Evolutionary conservation across 345 rosid species (phyloP).

Genomic region (Eucalyptus curtisii): DNA sequence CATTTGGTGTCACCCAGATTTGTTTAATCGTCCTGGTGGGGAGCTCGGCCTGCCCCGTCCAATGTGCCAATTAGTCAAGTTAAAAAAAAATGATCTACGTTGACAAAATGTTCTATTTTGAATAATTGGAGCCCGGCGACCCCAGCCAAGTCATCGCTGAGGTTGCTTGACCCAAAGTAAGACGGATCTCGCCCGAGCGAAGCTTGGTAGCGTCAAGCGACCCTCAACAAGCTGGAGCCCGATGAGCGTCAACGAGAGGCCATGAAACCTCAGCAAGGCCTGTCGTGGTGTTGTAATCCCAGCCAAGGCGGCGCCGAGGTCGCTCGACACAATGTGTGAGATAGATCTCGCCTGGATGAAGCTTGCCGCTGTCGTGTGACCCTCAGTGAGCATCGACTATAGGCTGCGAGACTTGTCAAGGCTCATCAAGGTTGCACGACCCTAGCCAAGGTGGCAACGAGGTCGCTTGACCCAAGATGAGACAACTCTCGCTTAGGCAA

Average conservation of each 20-base stretch:
- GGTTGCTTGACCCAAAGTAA: neutral
- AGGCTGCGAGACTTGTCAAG: neutral
- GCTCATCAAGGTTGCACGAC: neutral
- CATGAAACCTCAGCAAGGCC: neutral
- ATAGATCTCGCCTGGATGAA: neutral
- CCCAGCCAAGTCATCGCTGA: neutral
- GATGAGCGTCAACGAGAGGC: neutral
- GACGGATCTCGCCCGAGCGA: neutral
- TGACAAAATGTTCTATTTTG: neutral
- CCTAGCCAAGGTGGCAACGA: neutral
- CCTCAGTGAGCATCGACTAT: neutral
- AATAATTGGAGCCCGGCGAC: neutral
- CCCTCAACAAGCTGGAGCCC: neutral
- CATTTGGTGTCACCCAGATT: neutral
- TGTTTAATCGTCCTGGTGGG: neutral
- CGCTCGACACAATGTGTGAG: rapidly evolving
- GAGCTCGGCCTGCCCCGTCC: neutral
- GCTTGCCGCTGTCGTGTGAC: neutral
- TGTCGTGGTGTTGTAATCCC: neutral
- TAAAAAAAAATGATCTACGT: neutral
- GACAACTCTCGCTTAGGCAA: neutral
- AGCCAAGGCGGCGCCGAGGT: neutral
- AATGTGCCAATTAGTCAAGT: neutral
- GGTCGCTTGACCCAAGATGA: neutral
- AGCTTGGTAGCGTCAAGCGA: neutral